Percentiles rank a stretch among this genome's conserved stretches.
Evolutionary conservation across 164 flowering plant species (phyloP).

Genomic region (Annona squamosa): DNA sequence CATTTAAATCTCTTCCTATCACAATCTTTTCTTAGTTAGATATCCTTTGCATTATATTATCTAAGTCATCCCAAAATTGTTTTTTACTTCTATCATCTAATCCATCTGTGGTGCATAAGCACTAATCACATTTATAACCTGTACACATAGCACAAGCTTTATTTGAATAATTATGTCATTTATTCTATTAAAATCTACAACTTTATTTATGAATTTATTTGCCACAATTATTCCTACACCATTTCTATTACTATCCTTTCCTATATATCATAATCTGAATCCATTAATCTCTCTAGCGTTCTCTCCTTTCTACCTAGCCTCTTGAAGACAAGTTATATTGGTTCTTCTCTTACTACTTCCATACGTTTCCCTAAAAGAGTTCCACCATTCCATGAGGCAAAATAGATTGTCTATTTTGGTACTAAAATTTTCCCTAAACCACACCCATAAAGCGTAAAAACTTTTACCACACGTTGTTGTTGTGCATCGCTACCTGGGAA

Average conservation of each 20-base stretch:
- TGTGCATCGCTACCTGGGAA: too few relatives aligned
- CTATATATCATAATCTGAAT: not conserved
- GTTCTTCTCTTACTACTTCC: too few relatives aligned
- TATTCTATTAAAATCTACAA: not conserved
- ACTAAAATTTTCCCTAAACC: too few relatives aligned
- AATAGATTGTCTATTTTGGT: too few relatives aligned
- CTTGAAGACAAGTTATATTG: too few relatives aligned
- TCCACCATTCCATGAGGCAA: too few relatives aligned
- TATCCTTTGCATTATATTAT: not conserved
- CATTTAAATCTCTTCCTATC: not conserved
- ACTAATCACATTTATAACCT: not conserved
- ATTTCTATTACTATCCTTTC: not conserved
- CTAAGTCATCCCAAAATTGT: not conserved
- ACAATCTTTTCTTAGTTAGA: not conserved
- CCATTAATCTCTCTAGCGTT: too few relatives aligned
- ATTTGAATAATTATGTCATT: not conserved
- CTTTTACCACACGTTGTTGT: too few relatives aligned
- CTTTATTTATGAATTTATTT: too few relatives aligned
- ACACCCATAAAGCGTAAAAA: too few relatives aligned
- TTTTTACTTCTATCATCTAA: not conserved
- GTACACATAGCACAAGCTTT: not conserved
- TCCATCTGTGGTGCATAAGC: not conserved
- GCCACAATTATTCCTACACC: not conserved
- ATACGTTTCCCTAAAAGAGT: too few relatives aligned
- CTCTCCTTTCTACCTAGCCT: too few relatives aligned